Percentiles rank a stretch among this genome's conserved stretches.
Evolutionary conservation across 805 yeast species (phyloP).

Genomic region (Hanseniaspora clermontiae): DNA sequence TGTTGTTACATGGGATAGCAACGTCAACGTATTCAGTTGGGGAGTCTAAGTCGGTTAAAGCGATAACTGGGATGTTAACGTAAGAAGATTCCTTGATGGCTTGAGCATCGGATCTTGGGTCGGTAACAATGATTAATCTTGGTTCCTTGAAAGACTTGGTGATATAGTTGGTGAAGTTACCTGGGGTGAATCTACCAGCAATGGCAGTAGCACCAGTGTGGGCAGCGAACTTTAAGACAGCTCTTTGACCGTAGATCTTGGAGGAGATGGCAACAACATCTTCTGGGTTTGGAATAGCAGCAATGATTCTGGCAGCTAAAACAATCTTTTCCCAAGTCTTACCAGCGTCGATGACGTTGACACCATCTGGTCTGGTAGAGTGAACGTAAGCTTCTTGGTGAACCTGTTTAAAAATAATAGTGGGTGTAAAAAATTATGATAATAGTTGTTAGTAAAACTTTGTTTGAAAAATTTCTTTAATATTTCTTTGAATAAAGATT

Average conservation of each 20-base stretch:
- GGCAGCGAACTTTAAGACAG: conserved; percentile 97
- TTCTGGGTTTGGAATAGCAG: conserved; percentile 96
- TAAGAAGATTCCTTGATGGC: conserved; percentile 99
- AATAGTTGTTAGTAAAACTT: conserved; percentile 4
- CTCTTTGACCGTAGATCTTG: conserved; percentile 99
- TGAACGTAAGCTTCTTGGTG: conserved; percentile 94
- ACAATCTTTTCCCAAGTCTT: conserved; percentile 99
- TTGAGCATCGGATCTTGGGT: conserved; percentile 99
- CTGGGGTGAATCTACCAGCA: conserved; percentile 99
- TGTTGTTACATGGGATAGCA: conserved; percentile 99
- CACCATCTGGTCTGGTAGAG: conserved; percentile 99
- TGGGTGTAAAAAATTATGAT: background rate
- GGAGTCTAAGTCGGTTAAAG: conserved; percentile 96
- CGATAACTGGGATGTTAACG: conserved; percentile 99
- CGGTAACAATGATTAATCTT: conserved; percentile 97
- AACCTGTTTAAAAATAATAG: conserved; percentile 37
- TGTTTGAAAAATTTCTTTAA: background rate
- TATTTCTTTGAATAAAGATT: background rate
- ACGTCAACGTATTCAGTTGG: conserved; percentile 98
- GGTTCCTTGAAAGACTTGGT: conserved; percentile 99
- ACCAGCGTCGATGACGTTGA: conserved; percentile 93
- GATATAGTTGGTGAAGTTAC: conserved; percentile 99
- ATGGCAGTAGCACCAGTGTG: conserved; percentile 99
- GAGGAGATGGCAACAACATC: conserved; percentile 98
- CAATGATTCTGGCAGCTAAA: conserved; percentile 98